Evolutionary conservation across 192 early-diverging fungal species (phyloP).

Genomic region (Pecoramyces ruminantium): DNA sequence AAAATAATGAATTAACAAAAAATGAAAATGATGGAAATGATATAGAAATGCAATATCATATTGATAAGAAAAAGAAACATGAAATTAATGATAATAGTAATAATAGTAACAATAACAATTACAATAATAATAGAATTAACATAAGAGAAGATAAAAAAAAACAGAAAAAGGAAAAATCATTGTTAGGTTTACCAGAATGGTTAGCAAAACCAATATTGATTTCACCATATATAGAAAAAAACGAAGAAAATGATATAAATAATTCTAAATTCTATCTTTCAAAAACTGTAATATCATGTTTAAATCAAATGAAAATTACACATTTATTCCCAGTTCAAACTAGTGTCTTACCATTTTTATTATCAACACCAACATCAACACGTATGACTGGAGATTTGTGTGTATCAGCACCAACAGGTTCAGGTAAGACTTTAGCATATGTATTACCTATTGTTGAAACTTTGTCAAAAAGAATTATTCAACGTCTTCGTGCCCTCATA

Average conservation of each 20-base stretch:
- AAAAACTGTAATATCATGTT: conserved; percentile 14
- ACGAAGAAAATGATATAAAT: conserved; percentile 13
- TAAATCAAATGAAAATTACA: conserved; percentile 4
- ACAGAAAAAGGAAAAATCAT: background rate
- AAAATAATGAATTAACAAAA: background rate
- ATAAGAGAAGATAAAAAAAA: background rate
- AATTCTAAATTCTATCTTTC: conserved; percentile 43
- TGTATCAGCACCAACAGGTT: conserved; percentile 88
- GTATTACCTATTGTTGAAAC: conserved; percentile 83
- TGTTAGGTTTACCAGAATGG: conserved; percentile 73
- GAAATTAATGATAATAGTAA: background rate
- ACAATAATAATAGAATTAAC: too few species aligned
- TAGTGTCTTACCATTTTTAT: conserved; percentile 65
- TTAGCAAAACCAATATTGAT: conserved; percentile 61
- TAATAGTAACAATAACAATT: too few species aligned
- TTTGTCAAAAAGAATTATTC: conserved; percentile 51
- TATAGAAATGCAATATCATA: background rate
- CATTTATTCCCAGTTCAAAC: conserved; percentile 41
- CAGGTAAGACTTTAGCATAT: conserved; percentile 92
- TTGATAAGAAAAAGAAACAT: background rate
- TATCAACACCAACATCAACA: conserved; percentile 44
- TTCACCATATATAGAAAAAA: conserved; percentile 29
- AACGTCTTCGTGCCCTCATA: conserved; percentile 69
- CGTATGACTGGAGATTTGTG: conserved; percentile 58
- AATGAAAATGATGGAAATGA: too few species aligned